These are phyloP conservation scores for Penicillium manginii DNA, from an alignment of 495 filamentous ascomycete species.

Conservation along the genomic window DNA sequence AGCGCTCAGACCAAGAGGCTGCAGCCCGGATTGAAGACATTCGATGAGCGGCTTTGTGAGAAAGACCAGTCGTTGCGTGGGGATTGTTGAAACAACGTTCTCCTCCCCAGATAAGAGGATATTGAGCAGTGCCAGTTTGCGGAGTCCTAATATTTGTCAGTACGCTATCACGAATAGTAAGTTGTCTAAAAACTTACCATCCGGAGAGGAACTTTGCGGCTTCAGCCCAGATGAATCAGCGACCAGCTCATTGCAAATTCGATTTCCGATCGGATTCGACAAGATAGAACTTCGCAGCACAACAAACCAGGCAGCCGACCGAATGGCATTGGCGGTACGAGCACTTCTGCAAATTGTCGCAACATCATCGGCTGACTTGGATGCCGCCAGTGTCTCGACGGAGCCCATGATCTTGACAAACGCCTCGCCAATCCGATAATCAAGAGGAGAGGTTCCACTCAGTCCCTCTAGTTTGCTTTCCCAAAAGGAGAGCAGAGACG, in stretches of 20 bases:
- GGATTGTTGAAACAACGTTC: conserved; percentile 56
- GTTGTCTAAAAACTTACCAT: conserved; percentile 41
- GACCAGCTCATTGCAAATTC: conserved; percentile 61
- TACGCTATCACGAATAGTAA: neutral
- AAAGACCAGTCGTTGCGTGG: conserved; percentile 80
- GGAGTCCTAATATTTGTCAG: conserved; percentile 45
- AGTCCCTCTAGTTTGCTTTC: conserved; percentile 38
- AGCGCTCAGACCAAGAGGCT: conserved; percentile 41
- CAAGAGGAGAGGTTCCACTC: conserved; percentile 32
- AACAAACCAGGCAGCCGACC: conserved; percentile 45
- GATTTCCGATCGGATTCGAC: conserved; percentile 41
- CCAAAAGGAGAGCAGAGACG: conserved; percentile 40
- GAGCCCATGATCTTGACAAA: conserved; percentile 47
- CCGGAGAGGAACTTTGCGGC: conserved; percentile 35
- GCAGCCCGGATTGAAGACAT: conserved; percentile 63
- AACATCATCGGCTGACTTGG: conserved; percentile 38
- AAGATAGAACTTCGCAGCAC: conserved; percentile 39
- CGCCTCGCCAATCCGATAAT: conserved; percentile 45
- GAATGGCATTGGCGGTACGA: conserved; percentile 42
- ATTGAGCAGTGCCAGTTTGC: conserved; percentile 62
- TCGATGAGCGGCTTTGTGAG: conserved; percentile 76
- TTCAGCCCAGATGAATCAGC: conserved; percentile 62
- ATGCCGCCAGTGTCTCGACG: conserved; percentile 25
- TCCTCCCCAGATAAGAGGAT: conserved; percentile 56
- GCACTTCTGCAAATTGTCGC: conserved; percentile 40